A percentile compares a stretch with the other conserved stretches of the same genome.
phyloP scores from a whole-genome alignment of 495 filamentous ascomycete genomes.

The Penicillium roqueforti region DNA sequence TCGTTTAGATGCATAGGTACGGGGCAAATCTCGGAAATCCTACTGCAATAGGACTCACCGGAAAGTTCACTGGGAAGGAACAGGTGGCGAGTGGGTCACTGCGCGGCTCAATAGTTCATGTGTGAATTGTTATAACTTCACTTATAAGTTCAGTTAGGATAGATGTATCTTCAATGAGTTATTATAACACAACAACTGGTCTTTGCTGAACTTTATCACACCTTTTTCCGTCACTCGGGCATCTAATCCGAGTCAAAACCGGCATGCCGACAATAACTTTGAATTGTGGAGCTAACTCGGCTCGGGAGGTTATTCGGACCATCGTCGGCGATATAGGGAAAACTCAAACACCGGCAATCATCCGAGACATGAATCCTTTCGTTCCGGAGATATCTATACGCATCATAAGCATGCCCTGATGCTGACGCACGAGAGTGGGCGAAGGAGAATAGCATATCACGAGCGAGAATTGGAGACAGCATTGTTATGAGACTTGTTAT shows the following conservation, averaged over 20 bases:
- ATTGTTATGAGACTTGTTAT: too few species aligned
- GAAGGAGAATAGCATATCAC: background rate
- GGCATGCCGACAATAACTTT: conserved; percentile 10
- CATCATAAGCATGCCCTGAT: background rate
- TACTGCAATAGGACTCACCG: background rate
- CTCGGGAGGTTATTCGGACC: conserved; percentile 20
- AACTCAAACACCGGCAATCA: background rate
- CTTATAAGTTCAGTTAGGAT: background rate
- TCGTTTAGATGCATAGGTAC: background rate
- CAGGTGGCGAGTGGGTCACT: background rate
- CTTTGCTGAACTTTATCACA: background rate
- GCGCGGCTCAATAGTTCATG: background rate
- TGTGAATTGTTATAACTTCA: background rate
- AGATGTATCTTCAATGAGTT: background rate
- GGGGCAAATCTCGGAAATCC: background rate
- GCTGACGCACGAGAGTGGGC: background rate
- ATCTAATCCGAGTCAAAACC: background rate
- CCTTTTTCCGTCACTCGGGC: background rate
- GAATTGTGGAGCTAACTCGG: background rate
- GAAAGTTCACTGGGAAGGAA: background rate
- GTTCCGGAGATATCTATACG: background rate
- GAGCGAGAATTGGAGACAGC: background rate
- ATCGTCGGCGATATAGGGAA: conserved; percentile 17
- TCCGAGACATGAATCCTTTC: conserved; percentile 10
- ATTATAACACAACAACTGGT: background rate